Evolutionary conservation across 768 basidiomycete species (phyloP).

Genomic region (Macrolepiota fuliginosa): DNA sequence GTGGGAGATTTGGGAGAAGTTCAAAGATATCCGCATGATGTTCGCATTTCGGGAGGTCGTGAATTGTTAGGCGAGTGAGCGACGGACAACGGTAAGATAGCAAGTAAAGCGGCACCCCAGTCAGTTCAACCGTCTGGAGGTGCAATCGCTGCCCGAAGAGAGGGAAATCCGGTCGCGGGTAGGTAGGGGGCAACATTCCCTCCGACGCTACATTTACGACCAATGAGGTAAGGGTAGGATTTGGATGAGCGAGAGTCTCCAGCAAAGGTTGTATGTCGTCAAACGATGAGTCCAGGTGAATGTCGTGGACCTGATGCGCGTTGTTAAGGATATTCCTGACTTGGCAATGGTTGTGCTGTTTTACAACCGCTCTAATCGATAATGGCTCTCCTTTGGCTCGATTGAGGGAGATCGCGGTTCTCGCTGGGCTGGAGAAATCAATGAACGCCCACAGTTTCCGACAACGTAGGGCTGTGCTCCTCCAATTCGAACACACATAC

Average conservation of each 20-base stretch:
- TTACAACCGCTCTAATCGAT: conserved; percentile 28
- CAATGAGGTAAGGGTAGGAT: conserved; percentile 32
- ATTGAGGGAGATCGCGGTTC: conserved; percentile 27
- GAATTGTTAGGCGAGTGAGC: conserved; percentile 33
- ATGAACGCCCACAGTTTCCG: conserved; percentile 34
- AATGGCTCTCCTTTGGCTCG: conserved; percentile 32
- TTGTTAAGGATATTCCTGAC: conserved; percentile 26
- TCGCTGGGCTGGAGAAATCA: conserved; percentile 36
- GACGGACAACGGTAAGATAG: conserved; percentile 32
- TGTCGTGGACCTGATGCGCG: conserved; percentile 32
- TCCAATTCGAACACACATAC: conserved; percentile 37
- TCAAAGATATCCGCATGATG: conserved; percentile 28
- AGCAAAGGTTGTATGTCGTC: conserved; percentile 32
- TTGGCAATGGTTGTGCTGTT: conserved; percentile 24
- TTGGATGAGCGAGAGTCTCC: conserved; percentile 32
- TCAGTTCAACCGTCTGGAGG: conserved; percentile 33
- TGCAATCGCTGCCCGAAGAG: conserved; percentile 27
- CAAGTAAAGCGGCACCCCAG: conserved; percentile 34
- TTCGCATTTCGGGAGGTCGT: conserved; percentile 34
- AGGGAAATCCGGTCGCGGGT: conserved; percentile 24
- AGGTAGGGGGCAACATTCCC: neutral
- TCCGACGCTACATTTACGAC: conserved; percentile 24
- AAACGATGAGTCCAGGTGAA: conserved; percentile 33
- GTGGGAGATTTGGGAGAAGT: conserved; percentile 30
- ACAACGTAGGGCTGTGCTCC: conserved; percentile 28